Evolutionary conservation across 805 yeast genomes (phyloP).

Genomic region (Ogataea angusta): DNA sequence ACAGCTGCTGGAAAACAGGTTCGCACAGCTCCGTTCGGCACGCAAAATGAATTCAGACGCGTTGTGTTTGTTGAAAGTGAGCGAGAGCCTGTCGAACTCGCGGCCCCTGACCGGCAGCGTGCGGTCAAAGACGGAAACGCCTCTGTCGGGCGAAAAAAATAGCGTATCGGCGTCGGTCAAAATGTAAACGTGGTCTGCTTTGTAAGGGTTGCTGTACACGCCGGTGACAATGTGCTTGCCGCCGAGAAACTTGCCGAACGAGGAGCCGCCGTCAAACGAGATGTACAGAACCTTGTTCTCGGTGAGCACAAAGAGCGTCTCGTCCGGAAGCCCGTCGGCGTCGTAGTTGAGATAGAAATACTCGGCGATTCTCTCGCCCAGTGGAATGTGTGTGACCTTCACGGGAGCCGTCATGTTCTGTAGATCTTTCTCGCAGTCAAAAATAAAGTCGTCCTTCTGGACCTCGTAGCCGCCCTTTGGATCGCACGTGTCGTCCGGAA

Average conservation of each 20-base stretch:
- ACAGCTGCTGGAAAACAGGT: constrained; percentile 45
- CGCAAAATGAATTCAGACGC: constrained; percentile 63
- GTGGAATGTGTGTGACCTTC: constrained; percentile 36
- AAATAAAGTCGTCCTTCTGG: constrained; percentile 22
- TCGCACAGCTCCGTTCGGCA: constrained; percentile 59
- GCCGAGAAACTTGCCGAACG: constrained; percentile 38
- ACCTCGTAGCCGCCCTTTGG: constrained; percentile 20
- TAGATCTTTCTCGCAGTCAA: constrained; percentile 36
- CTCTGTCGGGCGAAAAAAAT: constrained; percentile 67
- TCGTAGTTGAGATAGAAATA: constrained; percentile 63
- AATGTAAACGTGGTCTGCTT: constrained; percentile 53
- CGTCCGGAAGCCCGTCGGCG: constrained; percentile 43
- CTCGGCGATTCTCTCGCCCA: constrained; percentile 51
- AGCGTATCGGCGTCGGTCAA: constrained; percentile 48
- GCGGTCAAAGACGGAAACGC: constrained; percentile 45
- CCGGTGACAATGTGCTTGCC: constrained; percentile 41
- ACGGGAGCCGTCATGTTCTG: constrained; percentile 30
- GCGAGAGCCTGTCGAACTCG: constrained; percentile 34
- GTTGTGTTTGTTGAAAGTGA: constrained; percentile 62
- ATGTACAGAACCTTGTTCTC: constrained; percentile 49
- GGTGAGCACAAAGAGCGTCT: constrained; percentile 63
- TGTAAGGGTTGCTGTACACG: constrained; percentile 60
- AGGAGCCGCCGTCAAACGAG: constrained; percentile 67
- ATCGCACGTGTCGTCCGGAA: constrained; percentile 28
- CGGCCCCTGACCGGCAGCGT: constrained; percentile 51